phyloP scores from a whole-genome alignment of 805 yeast species.

The Kuraishia borneana region DNA sequence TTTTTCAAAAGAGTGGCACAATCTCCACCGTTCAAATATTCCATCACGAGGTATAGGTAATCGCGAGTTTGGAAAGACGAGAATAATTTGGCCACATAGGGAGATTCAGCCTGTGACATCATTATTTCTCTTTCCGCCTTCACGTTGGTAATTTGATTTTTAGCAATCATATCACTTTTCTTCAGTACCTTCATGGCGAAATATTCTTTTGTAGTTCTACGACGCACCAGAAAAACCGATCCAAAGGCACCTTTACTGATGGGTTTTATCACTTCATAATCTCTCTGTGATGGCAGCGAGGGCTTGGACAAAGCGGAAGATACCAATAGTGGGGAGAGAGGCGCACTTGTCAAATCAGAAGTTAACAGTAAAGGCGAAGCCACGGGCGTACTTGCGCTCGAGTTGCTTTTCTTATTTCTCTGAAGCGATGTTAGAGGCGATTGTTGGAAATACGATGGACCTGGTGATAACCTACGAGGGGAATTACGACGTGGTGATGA shows the following conservation, averaged over 20 bases:
- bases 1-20: slow-evolving; percentile 76
- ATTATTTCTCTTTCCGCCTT: slow-evolving; percentile 94
- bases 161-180: slow-evolving; percentile 93
- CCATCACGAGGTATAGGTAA: slow-evolving; percentile 89
- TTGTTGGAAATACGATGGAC: slow-evolving; percentile 13
- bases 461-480: slow-evolving; percentile 46
- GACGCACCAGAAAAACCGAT: slow-evolving; percentile 76
- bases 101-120: slow-evolving; percentile 93
- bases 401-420: slow-evolving; percentile 23
- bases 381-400: slow-evolving; percentile 29
- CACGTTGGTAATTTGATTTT: slow-evolving; percentile 91
- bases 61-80: slow-evolving; percentile 85
- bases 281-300: slow-evolving; percentile 60
- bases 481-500: slow-evolving; percentile 27
- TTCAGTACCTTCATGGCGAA: slow-evolving; percentile 89
- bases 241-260: slow-evolving; percentile 98
- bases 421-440: slow-evolving; percentile 55
- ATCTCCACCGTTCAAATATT: slow-evolving; percentile 93
- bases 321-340: slow-evolving; percentile 70
- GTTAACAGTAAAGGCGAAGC: slow-evolving; percentile 49
- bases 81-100: slow-evolving; percentile 82
- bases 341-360: slow-evolving; percentile 42
- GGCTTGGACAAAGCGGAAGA: slow-evolving; percentile 52
- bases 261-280: slow-evolving; percentile 85
- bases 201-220: slow-evolving; percentile 84